phyloP scores from a whole-genome alignment of 768 basidiomycete genomes.

The Pisolithus microcarpus region DNA sequence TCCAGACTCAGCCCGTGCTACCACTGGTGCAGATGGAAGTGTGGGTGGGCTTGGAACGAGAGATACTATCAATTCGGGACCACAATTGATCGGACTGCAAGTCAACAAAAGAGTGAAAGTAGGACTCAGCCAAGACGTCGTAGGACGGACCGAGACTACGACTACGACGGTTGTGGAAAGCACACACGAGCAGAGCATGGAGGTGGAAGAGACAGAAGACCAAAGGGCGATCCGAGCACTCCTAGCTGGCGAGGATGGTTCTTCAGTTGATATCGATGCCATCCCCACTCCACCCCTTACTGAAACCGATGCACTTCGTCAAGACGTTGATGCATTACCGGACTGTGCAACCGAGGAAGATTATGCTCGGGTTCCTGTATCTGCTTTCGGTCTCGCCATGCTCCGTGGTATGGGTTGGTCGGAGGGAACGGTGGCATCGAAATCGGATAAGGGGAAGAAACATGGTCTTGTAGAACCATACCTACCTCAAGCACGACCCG shows the following conservation, averaged over 20 bases:
- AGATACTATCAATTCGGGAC: slow-evolving; percentile 73
- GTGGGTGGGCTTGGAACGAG: slow-evolving; percentile 70
- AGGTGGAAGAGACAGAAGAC: slow-evolving; percentile 61
- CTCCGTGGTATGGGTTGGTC: slow-evolving; percentile 98
- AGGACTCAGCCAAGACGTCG: slow-evolving; percentile 25
- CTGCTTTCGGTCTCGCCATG: slow-evolving; percentile 88
- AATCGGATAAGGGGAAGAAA: slow-evolving; percentile 41
- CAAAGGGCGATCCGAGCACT: slow-evolving; percentile 75
- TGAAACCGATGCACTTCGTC: slow-evolving; percentile 77
- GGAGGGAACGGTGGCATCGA: slow-evolving; percentile 65
- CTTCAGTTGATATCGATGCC: slow-evolving; percentile 43
- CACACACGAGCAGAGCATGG: slow-evolving; percentile 12
- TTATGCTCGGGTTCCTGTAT: slow-evolving; percentile 86
- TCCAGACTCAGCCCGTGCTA: slow-evolving; percentile 51
- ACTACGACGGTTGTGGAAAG: not conserved
- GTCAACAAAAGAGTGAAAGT: slow-evolving; percentile 29
- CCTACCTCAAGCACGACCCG: slow-evolving; percentile 74
- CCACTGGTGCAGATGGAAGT: slow-evolving; percentile 61
- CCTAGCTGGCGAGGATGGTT: slow-evolving; percentile 44
- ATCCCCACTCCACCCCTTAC: slow-evolving; percentile 55
- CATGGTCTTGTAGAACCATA: slow-evolving; percentile 69
- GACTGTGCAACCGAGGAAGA: slow-evolving; percentile 72
- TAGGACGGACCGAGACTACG: not conserved
- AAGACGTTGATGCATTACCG: slow-evolving; percentile 78
- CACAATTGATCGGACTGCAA: slow-evolving; percentile 64